Base-by-base conservation (phyloP, 352 stramenopile genomes). In the Globisporangium perplexum region DNA sequence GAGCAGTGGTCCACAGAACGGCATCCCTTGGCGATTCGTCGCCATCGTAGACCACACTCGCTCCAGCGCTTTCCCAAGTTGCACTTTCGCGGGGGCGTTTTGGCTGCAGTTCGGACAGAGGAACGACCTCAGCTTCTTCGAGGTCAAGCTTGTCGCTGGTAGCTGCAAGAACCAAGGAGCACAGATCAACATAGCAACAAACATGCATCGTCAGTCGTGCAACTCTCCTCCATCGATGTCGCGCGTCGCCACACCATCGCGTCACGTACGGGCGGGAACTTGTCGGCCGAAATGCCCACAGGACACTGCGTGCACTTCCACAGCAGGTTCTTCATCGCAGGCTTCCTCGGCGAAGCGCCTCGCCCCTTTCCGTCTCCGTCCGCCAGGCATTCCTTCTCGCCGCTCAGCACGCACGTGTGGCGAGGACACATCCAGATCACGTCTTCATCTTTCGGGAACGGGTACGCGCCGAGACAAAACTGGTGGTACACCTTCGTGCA, bases 401-500 rank as follows among this genome's bases (percentile, higher is more conserved):
- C 80, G 10, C 67, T 88, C 20, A 92, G 47, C 5, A 70, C 78
- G 55, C 84, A 95, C 18, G 69, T 80, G 53, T 95, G 84, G 1
- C 84, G 77, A 50, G 84, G 84, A 41, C 84, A 95, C 53, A 77
- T 78, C 84, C 84, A 95, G 30, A 71, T 76, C n/a, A 80, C 74
- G 18, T 90, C 71, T 60, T 93, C 82, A 51, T 92, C 74, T 33
- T 86, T 86, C 24, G 83, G 80, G 42, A 91, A 92, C 8, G 83
- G 74, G 55, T 83, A 93, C 24, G 73, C 71, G 0, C 83, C 82
- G 23, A 95, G 60, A 63, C 84, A 95, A 62, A 91, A 90, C 59
- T 91, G 82, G 53, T 95, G 84, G 48, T 93, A 95, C 20, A 95
- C 84, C 62, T 95, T 95, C 12, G 80, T 85, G 53, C 84, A 95